Evolutionary conservation across 2,329 filamentous ascomycete genomes (phyloP), one percentile per base, ranked within the genome.

Genomic region (Immersiporthe knoxdaviesiana): DNA sequence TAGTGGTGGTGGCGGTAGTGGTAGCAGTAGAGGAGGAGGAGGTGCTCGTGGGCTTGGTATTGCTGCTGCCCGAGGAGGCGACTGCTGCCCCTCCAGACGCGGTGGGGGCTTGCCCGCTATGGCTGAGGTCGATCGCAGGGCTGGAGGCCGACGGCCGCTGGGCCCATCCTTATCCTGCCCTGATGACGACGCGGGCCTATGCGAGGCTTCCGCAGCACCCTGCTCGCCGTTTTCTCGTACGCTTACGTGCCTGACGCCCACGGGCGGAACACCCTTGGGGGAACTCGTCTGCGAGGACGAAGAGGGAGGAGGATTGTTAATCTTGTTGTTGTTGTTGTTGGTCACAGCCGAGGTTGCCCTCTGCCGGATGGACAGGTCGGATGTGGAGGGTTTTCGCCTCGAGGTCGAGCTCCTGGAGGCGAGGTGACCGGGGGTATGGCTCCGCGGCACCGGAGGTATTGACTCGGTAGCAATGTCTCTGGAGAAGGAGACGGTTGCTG

Each of bases 391-490:
- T 72, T 84, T 86, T 65, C 82, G 81, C 69, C 83, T 82, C 70
- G 81, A 81, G 67, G 83, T 82, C 70, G 85, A 84, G 78, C 85
- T 88, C 79, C 86, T 89, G 72, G 85, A 84, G 16, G 88, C 80
- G 54, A 90, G 82, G 74, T 89, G 87, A 68, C 88, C 87, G 1
- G 88, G 88, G 1, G 88, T 90, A 76, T 90, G 88, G 75, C 84
- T 89, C 73, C 88, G 84, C 37, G 83, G 80, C 59, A 86, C 76
- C 62, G 83, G 78, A 66, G 76, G 75, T 24, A 61, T 61, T 2
- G 65, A 75, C 74, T 67, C 76, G 78, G 70, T 80, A 65, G 72
- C 73, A 52, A 70, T 71, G 60, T 75, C 73, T 66, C 73, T 73
- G n/a, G 77, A 76, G 59, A 68, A 47, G 41, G 69, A 24, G 52